Conservation (phyloP, 176 grass and related monocot species). For the Oryza australiensis region DNA sequence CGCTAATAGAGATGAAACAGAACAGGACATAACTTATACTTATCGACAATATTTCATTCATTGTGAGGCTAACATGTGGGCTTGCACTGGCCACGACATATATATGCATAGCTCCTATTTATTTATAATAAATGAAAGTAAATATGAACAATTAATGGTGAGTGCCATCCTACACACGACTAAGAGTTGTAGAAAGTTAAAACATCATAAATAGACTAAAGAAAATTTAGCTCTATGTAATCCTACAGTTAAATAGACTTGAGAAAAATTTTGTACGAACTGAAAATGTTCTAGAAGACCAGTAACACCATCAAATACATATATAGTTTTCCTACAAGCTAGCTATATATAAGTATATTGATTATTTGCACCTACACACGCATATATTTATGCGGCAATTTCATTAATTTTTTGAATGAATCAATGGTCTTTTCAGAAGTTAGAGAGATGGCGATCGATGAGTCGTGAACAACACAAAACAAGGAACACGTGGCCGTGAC, state of each 20-base stretch:
- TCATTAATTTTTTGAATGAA: background rate
- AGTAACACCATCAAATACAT: background rate
- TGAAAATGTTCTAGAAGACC: background rate
- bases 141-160: background rate
- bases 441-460: background rate
- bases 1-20: background rate
- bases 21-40: background rate
- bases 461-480: conserved; percentile 21
- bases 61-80: background rate
- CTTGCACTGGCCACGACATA: background rate
- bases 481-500: conserved; percentile 27
- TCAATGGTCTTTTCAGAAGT: background rate
- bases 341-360: no score
- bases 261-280: background rate
- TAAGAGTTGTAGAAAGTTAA: background rate
- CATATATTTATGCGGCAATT: background rate
- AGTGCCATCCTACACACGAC: background rate
- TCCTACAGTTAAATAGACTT: background rate
- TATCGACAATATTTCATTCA: background rate
- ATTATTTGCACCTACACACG: background rate
- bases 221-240: background rate
- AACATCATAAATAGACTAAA: background rate
- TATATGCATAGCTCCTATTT: background rate
- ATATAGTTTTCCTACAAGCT: background rate
- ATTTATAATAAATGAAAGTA: background rate